Conservation (phyloP, 2,329 filamentous ascomycete species). For the Epichloe brachyelytri region DNA sequence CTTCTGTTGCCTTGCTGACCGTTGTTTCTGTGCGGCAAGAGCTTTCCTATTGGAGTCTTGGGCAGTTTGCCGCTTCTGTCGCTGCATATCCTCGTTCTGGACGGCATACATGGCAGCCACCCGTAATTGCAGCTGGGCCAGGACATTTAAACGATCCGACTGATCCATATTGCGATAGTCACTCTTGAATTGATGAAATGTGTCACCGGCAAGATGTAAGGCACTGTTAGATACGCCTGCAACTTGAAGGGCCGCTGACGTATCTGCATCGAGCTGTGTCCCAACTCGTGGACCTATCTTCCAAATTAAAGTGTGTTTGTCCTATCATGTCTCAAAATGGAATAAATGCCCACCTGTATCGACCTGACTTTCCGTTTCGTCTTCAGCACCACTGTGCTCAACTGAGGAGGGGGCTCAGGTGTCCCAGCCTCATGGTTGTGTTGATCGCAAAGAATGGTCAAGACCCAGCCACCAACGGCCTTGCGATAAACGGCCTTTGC, state of each 20-base stretch:
- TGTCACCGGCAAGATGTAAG: conserved; percentile 29
- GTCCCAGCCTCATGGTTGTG: conserved; percentile 33
- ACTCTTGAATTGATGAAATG: conserved; percentile 28
- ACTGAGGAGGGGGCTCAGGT: conserved; percentile 27
- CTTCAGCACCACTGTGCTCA: conserved; percentile 21
- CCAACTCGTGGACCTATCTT: neutral
- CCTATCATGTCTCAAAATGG: neutral
- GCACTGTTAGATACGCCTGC: conserved; percentile 26
- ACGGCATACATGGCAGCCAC: conserved; percentile 32
- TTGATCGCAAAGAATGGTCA: conserved; percentile 30
- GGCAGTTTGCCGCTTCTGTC: conserved; percentile 24
- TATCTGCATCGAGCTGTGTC: conserved; percentile 20
- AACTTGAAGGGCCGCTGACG: conserved; percentile 24
- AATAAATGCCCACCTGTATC: conserved; percentile 1
- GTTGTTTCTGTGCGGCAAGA: conserved; percentile 15
- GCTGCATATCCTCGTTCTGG: conserved; percentile 30
- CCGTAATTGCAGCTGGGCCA: conserved; percentile 28
- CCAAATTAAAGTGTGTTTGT: neutral
- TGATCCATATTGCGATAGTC: conserved; percentile 31
- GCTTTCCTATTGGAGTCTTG: conserved; percentile 21
- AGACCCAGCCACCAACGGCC: conserved; percentile 29
- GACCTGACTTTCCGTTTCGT: conserved; percentile 15
- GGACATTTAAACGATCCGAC: conserved; percentile 23
- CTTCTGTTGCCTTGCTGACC: conserved; percentile 10
- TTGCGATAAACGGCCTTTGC: conserved; percentile 32